These are phyloP conservation scores for Eimeria necatrix DNA, from an alignment of 169 alveolate species.

Conservation along the genomic window DNA sequence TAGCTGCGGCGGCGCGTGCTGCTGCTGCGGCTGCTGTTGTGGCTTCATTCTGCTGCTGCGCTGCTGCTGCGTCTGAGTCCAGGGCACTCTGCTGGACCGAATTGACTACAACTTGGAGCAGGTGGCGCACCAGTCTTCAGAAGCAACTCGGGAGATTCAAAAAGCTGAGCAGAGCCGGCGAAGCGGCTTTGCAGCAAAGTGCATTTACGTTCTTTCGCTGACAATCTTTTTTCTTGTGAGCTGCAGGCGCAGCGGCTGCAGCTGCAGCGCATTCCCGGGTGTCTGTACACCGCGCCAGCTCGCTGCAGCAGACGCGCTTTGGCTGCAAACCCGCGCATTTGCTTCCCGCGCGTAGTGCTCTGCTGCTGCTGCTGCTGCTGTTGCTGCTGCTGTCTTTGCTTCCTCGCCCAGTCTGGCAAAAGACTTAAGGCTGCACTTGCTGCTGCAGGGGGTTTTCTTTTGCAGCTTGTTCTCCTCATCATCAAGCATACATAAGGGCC, in stretches of 20 bases:
- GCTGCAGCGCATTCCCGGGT: neutral
- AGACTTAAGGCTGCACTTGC: too few species aligned
- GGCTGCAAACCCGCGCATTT: too few species aligned
- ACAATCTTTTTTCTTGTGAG: constrained; percentile 76
- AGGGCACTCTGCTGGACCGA: constrained; percentile 83
- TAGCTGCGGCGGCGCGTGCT: too few species aligned
- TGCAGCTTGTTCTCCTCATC: constrained; percentile 69
- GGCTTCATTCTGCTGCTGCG: too few species aligned
- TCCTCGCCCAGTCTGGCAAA: neutral
- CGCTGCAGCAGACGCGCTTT: too few species aligned
- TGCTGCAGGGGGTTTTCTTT: neutral
- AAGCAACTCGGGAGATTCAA: constrained; percentile 76
- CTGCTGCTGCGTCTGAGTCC: neutral
- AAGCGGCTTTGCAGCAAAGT: constrained; percentile 78
- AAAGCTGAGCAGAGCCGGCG: constrained; percentile 80
- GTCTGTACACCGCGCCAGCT: too few species aligned
- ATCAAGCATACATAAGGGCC: constrained; percentile 73
- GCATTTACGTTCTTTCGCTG: constrained; percentile 70
- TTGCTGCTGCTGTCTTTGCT: neutral
- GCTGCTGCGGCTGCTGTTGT: too few species aligned
- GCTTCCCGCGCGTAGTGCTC: too few species aligned
- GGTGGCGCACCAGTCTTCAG: constrained; percentile 76
- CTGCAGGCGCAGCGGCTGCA: neutral
- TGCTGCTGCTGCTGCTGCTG: neutral
- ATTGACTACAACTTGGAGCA: constrained; percentile 84